phyloP scores from a whole-genome alignment of 2,329 filamentous ascomycete species.

The Triangularia verruculosa region DNA sequence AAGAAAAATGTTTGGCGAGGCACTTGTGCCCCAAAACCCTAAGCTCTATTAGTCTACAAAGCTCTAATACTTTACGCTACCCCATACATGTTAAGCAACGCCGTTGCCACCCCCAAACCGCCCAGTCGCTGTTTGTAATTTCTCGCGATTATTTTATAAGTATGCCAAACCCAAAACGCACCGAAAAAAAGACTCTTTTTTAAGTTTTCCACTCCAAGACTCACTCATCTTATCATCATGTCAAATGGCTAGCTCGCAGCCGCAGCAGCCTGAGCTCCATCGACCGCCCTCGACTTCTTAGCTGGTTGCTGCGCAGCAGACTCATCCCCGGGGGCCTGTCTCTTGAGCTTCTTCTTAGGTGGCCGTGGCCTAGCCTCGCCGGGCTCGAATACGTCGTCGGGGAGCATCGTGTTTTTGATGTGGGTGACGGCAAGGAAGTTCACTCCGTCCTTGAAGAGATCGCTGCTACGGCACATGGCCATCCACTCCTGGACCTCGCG shows the following conservation, averaged over 20 bases:
- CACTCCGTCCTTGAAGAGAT: slow-evolving; percentile 69
- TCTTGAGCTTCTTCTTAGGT: slow-evolving; percentile 52
- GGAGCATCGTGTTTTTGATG: slow-evolving; percentile 76
- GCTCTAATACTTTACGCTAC: slow-evolving; percentile 33
- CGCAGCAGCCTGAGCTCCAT: neutral
- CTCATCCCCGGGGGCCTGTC: slow-evolving; percentile 30
- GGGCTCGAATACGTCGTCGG: slow-evolving; percentile 81
- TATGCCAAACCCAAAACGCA: neutral
- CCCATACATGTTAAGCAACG: slow-evolving; percentile 9
- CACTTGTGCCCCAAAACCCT: slow-evolving; percentile 37
- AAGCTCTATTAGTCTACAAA: slow-evolving; percentile 36
- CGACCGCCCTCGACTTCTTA: slow-evolving; percentile 16
- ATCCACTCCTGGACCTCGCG: slow-evolving; percentile 85
- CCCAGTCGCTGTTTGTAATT: neutral
- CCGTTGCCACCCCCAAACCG: neutral
- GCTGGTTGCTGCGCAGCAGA: slow-evolving; percentile 32
- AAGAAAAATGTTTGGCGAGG: slow-evolving; percentile 26
- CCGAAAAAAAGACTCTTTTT: neutral
- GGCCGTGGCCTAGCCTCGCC: slow-evolving; percentile 69
- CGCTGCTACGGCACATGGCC: slow-evolving; percentile 71
- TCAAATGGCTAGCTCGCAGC: neutral
- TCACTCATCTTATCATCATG: neutral
- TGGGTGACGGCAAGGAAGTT: slow-evolving; percentile 80
- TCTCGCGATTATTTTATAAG: slow-evolving; percentile 4
- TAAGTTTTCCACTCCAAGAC: neutral